Percentiles rank a stretch among this genome's conserved stretches.
Evolutionary conservation across 768 basidiomycete species (phyloP).

Genomic region (Auricularia heimuer): DNA sequence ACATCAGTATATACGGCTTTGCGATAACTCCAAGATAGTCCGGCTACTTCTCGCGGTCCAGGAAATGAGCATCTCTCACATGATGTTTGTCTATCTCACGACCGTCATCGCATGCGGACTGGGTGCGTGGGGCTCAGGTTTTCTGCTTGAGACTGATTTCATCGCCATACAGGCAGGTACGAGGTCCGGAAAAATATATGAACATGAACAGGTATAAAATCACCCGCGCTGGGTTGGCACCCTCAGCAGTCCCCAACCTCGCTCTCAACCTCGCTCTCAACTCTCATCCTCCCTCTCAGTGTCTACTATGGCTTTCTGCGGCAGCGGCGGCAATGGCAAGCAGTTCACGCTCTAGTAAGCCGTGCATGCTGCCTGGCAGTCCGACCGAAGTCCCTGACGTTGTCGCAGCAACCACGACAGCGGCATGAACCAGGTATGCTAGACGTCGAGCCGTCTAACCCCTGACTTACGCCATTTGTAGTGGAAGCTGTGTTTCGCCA

Average conservation of each 20-base stretch:
- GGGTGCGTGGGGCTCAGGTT: neutral
- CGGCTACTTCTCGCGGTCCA: too few relatives aligned
- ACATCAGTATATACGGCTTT: too few relatives aligned
- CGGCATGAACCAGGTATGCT: conserved; percentile 7
- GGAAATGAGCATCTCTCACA: neutral
- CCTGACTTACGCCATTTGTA: neutral
- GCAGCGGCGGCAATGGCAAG: conserved; percentile 13
- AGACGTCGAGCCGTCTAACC: neutral
- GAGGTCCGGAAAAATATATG: neutral
- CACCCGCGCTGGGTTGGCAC: neutral
- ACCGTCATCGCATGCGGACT: neutral
- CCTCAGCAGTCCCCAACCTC: neutral
- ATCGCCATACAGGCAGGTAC: neutral
- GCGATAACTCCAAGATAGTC: too few relatives aligned
- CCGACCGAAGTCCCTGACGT: neutral
- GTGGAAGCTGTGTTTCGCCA: conserved; percentile 1
- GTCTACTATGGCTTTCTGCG: neutral
- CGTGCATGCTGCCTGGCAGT: neutral
- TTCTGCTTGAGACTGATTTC: neutral
- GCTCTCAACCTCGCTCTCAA: neutral
- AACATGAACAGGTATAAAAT: neutral
- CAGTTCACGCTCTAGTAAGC: conserved; percentile 19
- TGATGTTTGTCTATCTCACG: neutral
- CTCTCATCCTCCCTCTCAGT: neutral
- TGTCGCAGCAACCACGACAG: neutral